Percentiles rank a stretch among this genome's conserved stretches.
Conservation (phyloP, 2,329 filamentous ascomycete species). For the Aspergillus eucalypticola region DNA sequence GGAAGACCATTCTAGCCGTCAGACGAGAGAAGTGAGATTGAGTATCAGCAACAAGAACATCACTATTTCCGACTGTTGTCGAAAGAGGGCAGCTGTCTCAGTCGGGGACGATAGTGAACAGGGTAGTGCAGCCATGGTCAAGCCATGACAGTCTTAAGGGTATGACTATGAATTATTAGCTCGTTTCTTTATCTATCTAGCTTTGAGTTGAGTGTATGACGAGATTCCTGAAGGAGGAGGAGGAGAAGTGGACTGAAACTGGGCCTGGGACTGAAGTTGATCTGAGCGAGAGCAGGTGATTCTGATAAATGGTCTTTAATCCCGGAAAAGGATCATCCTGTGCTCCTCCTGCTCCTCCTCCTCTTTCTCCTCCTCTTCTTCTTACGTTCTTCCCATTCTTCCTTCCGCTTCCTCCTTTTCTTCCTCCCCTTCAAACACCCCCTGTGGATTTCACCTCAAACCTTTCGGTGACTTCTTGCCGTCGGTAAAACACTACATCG, state of each 20-base stretch:
- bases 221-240: too few relatives aligned
- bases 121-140: not conserved
- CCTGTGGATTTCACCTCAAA: not conserved
- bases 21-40: too few relatives aligned
- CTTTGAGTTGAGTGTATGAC: too few relatives aligned
- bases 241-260: too few relatives aligned
- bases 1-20: too few relatives aligned
- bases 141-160: not conserved
- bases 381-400: constrained; percentile 5
- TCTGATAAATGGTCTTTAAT: constrained; percentile 9
- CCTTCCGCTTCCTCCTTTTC: constrained; percentile 1
- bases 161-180: not conserved
- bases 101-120: not conserved
- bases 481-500: too few relatives aligned
- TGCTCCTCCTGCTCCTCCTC: not conserved
- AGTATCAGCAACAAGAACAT: too few relatives aligned
- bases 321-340: constrained; percentile 13
- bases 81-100: not conserved
- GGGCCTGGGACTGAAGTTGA: too few relatives aligned
- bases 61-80: too few relatives aligned
- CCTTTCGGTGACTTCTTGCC: not conserved
- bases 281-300: not conserved
- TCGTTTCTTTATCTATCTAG: too few relatives aligned
- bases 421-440: not conserved
- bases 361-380: constrained; percentile 3